Percentiles rank a stretch among this genome's conserved stretches.
Conservation (phyloP, 768 basidiomycete genomes). For the Amyloporia xantha region DNA sequence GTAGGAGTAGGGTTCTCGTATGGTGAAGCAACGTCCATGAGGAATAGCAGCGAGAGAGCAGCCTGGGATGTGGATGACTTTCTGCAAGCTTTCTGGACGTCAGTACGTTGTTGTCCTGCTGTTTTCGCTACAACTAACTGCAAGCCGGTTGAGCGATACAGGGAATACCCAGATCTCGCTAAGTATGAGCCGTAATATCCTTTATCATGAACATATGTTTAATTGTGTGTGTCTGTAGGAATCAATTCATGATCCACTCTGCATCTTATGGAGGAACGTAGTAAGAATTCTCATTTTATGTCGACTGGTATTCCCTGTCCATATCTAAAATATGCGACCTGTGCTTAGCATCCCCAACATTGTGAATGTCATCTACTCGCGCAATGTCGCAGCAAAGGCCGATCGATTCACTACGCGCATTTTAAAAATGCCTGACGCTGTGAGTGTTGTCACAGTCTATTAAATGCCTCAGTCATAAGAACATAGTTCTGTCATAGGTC, state of each 20-base stretch:
- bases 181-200: background rate
- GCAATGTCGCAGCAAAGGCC: background rate
- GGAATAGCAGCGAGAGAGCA: background rate
- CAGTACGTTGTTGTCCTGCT: background rate
- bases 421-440: background rate
- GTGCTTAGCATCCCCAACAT: background rate
- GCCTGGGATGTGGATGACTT: slow-evolving; percentile 4
- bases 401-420: background rate
- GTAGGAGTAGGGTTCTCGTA: background rate
- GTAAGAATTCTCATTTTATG: background rate
- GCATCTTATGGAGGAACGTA: background rate
- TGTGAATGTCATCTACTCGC: background rate
- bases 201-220: background rate
- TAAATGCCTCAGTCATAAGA: background rate
- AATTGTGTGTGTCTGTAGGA: background rate
- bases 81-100: background rate
- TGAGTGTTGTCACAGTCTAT: background rate
- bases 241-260: background rate
- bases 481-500: background rate
- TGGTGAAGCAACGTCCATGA: background rate
- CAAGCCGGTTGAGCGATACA: background rate
- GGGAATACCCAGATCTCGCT: background rate
- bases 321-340: background rate
- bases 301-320: background rate
- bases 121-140: background rate